Evolutionary conservation across 495 filamentous ascomycete species (phyloP).

Genomic region (Pyrenopolyporus hunteri): DNA sequence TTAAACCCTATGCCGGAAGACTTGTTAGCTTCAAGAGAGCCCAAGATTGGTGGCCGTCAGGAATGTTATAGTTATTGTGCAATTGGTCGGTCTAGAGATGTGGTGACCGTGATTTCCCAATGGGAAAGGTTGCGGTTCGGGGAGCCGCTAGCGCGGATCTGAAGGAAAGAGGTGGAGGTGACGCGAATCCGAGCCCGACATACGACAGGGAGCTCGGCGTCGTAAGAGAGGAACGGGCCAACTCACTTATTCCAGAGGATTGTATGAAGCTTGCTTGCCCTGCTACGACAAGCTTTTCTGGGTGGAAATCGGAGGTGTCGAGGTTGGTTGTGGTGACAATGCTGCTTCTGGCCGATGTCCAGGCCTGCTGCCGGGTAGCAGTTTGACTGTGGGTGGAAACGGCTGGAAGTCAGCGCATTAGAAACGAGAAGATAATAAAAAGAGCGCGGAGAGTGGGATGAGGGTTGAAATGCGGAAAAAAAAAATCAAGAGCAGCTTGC

Average conservation of each 20-base stretch:
- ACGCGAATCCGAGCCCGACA: slow-evolving; percentile 35
- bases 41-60: slow-evolving; percentile 13
- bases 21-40: slow-evolving; percentile 29
- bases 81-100: slow-evolving; percentile 31
- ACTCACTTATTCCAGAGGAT: slow-evolving; percentile 38
- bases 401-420: slow-evolving; percentile 41
- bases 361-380: slow-evolving; percentile 49
- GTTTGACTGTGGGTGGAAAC: slow-evolving; percentile 44
- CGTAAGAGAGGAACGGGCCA: slow-evolving; percentile 11
- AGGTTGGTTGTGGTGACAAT: slow-evolving; percentile 27
- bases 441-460: slow-evolving; percentile 33
- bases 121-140: slow-evolving; percentile 30
- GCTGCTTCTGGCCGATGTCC: slow-evolving; percentile 43
- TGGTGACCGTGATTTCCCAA: slow-evolving; percentile 21
- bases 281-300: slow-evolving; percentile 34
- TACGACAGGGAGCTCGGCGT: slow-evolving; percentile 33
- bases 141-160: slow-evolving; percentile 37
- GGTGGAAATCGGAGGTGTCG: slow-evolving; percentile 2
- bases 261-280: slow-evolving; percentile 27
- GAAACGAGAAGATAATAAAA: slow-evolving; percentile 40
- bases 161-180: slow-evolving; percentile 38
- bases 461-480: slow-evolving; percentile 34
- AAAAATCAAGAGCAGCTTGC: slow-evolving; percentile 41
- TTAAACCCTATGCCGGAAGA: slow-evolving; percentile 63
- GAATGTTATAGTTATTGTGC: slow-evolving; percentile 7